Percentiles rank a stretch among this genome's conserved stretches.
Conservation (phyloP, 2,329 filamentous ascomycete species). For the Tolypocladium sp. region DNA sequence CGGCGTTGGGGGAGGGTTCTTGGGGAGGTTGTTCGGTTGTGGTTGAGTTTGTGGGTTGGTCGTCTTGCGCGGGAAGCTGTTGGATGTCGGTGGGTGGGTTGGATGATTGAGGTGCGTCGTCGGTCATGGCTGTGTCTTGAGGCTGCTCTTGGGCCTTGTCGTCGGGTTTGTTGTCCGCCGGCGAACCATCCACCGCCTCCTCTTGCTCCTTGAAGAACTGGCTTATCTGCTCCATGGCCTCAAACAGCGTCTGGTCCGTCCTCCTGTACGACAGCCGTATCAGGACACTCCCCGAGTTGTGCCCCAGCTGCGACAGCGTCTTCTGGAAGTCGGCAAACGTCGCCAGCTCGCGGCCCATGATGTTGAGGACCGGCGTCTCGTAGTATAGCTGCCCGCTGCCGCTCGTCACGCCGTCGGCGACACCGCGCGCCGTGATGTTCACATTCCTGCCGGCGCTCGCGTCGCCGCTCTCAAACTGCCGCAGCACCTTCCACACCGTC, state of each 20-base stretch:
- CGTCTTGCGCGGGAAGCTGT: not conserved
- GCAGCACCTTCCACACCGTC: conserved; percentile 79
- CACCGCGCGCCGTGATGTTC: conserved; percentile 77
- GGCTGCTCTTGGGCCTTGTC: conserved; percentile 4
- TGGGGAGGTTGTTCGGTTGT: conserved; percentile 10
- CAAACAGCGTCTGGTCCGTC: conserved; percentile 70
- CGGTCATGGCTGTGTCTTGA: conserved; percentile 14
- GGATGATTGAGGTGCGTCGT: conserved; percentile 6
- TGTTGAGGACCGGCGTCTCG: conserved; percentile 74
- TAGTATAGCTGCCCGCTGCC: conserved; percentile 75
- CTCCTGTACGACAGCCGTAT: conserved; percentile 68
- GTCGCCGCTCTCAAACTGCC: conserved; percentile 76
- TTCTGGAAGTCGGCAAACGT: conserved; percentile 80
- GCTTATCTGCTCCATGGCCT: conserved; percentile 75
- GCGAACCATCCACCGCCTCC: conserved; percentile 4
- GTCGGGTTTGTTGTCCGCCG: conserved; percentile 3
- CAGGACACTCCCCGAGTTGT: conserved; percentile 74
- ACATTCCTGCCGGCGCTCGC: conserved; percentile 51
- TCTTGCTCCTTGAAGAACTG: conserved; percentile 53
- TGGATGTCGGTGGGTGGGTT: not conserved
- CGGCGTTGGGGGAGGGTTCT: not conserved
- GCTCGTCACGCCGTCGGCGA: conserved; percentile 47
- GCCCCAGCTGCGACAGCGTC: conserved; percentile 76
- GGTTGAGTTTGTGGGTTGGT: conserved; percentile 2
- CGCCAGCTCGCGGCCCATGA: conserved; percentile 72